Conservation (phyloP, 2,329 filamentous ascomycete genomes). For the Fusarium sp. region DNA sequence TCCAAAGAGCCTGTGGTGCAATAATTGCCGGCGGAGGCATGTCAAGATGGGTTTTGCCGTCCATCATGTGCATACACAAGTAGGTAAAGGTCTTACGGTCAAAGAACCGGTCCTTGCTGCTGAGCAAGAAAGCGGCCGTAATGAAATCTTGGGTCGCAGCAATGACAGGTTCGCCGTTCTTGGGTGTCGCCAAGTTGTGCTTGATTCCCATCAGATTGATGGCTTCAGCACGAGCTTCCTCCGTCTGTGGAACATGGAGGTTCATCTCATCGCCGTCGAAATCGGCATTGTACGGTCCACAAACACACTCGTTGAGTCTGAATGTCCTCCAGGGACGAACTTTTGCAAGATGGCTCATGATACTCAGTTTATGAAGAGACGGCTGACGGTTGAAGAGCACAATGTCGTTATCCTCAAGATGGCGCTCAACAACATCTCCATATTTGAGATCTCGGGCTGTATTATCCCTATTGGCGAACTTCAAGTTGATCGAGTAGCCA, state of each 20-base stretch:
- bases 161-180: constrained; percentile 98
- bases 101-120: constrained; percentile 91
- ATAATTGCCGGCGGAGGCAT: constrained; percentile 86
- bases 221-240: constrained; percentile 93
- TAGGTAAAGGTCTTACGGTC: constrained; percentile 88
- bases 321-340: constrained; percentile 95
- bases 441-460: constrained; percentile 77
- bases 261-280: constrained; percentile 99
- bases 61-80: constrained; percentile 93
- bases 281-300: constrained; percentile 97
- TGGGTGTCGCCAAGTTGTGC: constrained; percentile 92
- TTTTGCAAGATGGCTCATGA: constrained; percentile 94
- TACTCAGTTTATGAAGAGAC: constrained; percentile 97
- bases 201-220: constrained; percentile 98
- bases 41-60: constrained; percentile 77
- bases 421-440: constrained; percentile 91
- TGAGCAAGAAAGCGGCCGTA: constrained; percentile 89
- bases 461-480: constrained; percentile 73
- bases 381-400: constrained; percentile 98
- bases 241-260: constrained; percentile 94
- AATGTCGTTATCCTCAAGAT: constrained; percentile 93
- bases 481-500: constrained; percentile 75
- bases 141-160: constrained; percentile 99
- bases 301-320: constrained; percentile 96
- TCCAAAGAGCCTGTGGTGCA: constrained; percentile 89